These are phyloP conservation scores for Hemisphaericaspora xylofermentans DNA, from an alignment of 1,139 yeast genomes.

Conservation along the genomic window DNA sequence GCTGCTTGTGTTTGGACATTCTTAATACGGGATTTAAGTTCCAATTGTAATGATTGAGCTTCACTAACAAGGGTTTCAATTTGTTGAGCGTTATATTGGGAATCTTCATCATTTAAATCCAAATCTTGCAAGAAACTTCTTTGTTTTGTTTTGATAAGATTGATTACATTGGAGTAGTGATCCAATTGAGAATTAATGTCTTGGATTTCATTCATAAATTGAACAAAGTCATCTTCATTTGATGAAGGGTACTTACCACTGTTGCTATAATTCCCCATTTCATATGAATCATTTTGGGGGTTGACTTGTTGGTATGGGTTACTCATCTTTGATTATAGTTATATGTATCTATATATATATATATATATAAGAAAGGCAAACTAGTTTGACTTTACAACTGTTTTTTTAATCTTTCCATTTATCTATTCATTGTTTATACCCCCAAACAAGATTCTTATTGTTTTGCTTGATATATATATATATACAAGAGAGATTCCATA, in stretches of 20 bases:
- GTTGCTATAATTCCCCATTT: slow-evolving; percentile 35
- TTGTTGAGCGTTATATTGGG: slow-evolving; percentile 69
- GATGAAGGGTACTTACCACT: slow-evolving; percentile 18
- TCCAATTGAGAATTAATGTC: slow-evolving; percentile 78
- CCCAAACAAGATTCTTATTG: too few species aligned
- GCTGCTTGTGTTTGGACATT: slow-evolving; percentile 59
- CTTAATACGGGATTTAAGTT: slow-evolving; percentile 74
- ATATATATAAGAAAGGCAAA: too few species aligned
- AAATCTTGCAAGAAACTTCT: slow-evolving; percentile 78
- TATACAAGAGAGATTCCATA: too few species aligned
- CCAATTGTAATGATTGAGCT: slow-evolving; percentile 74
- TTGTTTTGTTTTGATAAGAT: slow-evolving; percentile 79
- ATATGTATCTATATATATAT: too few species aligned
- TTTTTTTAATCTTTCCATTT: too few species aligned
- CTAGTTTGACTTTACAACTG: too few species aligned
- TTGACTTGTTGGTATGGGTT: slow-evolving; percentile 25
- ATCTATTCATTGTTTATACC: too few species aligned
- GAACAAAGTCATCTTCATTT: slow-evolving; percentile 60
- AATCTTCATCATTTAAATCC: slow-evolving; percentile 71
- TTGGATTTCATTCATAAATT: slow-evolving; percentile 81
- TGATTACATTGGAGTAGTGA: slow-evolving; percentile 74
- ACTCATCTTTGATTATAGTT: too few species aligned
- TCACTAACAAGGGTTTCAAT: slow-evolving; percentile 76
- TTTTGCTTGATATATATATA: too few species aligned
- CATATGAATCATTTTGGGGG: slow-evolving; percentile 19